Base-by-base conservation (phyloP, 305 asterid genomes). In the Solanum hybrid region DNA sequence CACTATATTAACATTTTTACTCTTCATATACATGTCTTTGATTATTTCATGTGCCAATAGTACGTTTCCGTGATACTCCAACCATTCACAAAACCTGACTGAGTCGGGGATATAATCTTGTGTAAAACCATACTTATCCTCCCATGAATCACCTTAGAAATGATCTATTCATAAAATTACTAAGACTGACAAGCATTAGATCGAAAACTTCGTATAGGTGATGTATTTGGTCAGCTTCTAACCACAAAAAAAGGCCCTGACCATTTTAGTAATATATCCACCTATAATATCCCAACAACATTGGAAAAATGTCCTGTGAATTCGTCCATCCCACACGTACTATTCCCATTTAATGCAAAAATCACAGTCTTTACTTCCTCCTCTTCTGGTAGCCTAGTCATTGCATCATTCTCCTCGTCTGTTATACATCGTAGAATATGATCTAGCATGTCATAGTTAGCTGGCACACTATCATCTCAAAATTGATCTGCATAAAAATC, bases 311-410 rank as follows among this genome's bases (percentile, higher is more conserved):
- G 0, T 2, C 74, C 0, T 9, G 7, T 67, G 3, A 67, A 67
- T n/a, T 1, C 6, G 26, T 67, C 5, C 0, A 3, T 0, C 1
- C 14, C 31, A 10, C 14, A 10, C 12, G 0, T 1, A n/a, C 1
- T 67, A n/a, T 10, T n/a, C 7, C 26, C 29, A 67, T n/a, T 67
- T n/a, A 67, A 67, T 9, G 1, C 31, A 67, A 67, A 9, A 2
- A n/a, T 0, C 13, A 67, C 6, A 9, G 0, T 67, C 1, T 20
- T 22, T 3, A 61, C 26, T 61, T 61, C 26, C 26, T 2, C 26
- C 26, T 61, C 11, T 8, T 61, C 11, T 7, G 11, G 71, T 20
- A 61, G 26, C 71, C 2, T 61, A 8, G 26, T 61, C 71, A 61
- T 61, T 0, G 0, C 26, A 20, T 7, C 26, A 61, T 61, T 61